Conservation (phyloP, 768 basidiomycete species). For the Kwoniella europaea region DNA sequence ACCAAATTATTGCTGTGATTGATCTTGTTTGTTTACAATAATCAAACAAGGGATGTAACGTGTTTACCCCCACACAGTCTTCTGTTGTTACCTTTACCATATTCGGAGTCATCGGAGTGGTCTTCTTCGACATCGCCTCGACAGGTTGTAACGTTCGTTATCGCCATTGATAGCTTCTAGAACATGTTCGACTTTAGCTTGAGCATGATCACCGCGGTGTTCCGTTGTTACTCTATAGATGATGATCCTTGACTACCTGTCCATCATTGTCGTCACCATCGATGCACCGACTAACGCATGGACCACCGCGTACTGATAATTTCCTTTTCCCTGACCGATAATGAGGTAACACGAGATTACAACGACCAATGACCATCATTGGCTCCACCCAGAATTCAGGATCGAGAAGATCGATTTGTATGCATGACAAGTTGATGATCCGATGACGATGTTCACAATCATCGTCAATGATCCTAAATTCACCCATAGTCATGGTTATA, state of each 20-base stretch:
- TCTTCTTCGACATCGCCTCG: conserved; percentile 1
- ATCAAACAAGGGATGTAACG: neutral
- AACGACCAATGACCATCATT: neutral
- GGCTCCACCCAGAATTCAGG: too few species aligned
- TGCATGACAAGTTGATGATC: too few species aligned
- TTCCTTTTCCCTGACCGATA: conserved; percentile 1
- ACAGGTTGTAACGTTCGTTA: conserved; percentile 1
- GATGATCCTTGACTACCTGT: neutral
- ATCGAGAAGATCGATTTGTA: too few species aligned
- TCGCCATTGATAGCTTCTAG: neutral
- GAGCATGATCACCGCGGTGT: too few species aligned
- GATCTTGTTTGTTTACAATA: neutral
- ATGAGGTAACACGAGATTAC: neutral
- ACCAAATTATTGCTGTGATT: neutral
- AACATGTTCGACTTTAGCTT: neutral
- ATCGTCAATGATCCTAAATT: neutral
- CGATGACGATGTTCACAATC: neutral
- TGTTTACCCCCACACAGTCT: neutral
- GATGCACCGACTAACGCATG: neutral
- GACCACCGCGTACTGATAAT: conserved; percentile 4
- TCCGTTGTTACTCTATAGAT: too few species aligned
- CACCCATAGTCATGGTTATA: neutral
- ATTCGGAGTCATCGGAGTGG: neutral
- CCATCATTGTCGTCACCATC: neutral
- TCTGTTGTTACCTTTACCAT: neutral